These are phyloP conservation scores for Beauveria varroae DNA, from an alignment of 2,329 filamentous ascomycete genomes.

Conservation along the genomic window DNA sequence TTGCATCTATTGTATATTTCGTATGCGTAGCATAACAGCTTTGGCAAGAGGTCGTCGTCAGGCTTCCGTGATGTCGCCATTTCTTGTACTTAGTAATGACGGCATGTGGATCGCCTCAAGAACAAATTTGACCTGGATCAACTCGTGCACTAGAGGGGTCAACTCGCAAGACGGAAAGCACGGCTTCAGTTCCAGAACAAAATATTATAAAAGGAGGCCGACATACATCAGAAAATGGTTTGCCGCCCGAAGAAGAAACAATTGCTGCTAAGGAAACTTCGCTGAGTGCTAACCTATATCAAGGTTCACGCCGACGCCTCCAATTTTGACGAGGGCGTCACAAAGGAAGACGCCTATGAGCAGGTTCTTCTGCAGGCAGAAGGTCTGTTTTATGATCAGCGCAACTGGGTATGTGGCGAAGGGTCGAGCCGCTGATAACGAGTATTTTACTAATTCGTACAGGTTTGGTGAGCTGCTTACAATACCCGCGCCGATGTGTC, in stretches of 20 bases:
- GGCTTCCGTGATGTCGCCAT: constrained; percentile 5
- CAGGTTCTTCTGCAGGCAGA: constrained; percentile 66
- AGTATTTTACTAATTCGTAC: not conserved
- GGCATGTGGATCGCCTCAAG: constrained; percentile 4
- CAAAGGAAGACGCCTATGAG: constrained; percentile 65
- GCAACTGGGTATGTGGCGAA: constrained; percentile 61
- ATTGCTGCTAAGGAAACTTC: not conserved
- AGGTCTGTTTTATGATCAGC: constrained; percentile 62
- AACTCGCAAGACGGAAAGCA: not conserved
- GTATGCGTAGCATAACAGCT: too few relatives aligned
- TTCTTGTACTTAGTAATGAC: constrained; percentile 8
- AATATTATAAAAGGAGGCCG: not conserved
- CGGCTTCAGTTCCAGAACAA: not conserved
- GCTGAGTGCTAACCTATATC: not conserved
- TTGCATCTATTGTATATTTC: too few relatives aligned
- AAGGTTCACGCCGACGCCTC: constrained; percentile 75
- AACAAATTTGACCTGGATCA: constrained; percentile 2
- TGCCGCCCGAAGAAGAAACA: not conserved
- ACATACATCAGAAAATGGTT: constrained; percentile 5
- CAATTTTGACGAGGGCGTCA: constrained; percentile 58
- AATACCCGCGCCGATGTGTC: not conserved
- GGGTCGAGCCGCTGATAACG: not conserved
- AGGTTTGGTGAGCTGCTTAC: constrained; percentile 17
- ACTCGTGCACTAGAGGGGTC: not conserved
- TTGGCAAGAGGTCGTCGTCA: too few relatives aligned